Percentiles rank a stretch among this genome's conserved stretches.
phyloP scores from a whole-genome alignment of 1,284 basidiomycete genomes.

The Agaricales sp. region DNA sequence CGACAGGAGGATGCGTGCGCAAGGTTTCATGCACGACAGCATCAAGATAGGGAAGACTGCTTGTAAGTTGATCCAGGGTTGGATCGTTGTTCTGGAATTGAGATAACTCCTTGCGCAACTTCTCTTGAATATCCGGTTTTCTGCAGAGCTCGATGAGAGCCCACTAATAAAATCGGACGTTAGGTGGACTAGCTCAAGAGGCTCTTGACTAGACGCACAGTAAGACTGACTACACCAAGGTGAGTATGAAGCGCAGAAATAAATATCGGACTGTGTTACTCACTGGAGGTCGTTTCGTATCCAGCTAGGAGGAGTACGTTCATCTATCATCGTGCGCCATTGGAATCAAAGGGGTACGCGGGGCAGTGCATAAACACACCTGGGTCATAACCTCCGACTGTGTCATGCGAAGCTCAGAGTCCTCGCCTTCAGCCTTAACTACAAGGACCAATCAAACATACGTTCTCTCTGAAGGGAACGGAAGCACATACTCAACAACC shows the following conservation, averaged over 20 bases:
- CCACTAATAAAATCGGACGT: too few relatives aligned
- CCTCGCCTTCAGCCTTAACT: conserved; percentile 43
- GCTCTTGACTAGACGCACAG: conserved; percentile 10
- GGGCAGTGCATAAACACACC: conserved; percentile 11
- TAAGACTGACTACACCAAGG: conserved; percentile 15
- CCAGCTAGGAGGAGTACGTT: conserved; percentile 28
- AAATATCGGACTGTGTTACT: too few relatives aligned
- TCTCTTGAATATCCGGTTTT: conserved; percentile 15
- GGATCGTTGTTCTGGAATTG: conserved; percentile 13
- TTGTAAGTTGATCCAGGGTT: conserved; percentile 36
- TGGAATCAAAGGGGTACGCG: not conserved
- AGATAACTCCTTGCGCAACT: conserved; percentile 18
- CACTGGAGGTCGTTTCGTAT: conserved; percentile 32
- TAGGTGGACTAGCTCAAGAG: too few relatives aligned
- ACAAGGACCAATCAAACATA: conserved; percentile 2
- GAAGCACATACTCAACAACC: conserved; percentile 32
- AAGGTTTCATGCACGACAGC: conserved; percentile 42
- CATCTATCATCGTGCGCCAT: too few relatives aligned
- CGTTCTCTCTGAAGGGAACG: not conserved
- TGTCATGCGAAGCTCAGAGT: conserved; percentile 36
- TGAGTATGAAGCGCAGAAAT: not conserved
- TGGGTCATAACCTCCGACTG: conserved; percentile 62
- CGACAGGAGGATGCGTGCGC: conserved; percentile 30
- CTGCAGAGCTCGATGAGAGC: conserved; percentile 19
- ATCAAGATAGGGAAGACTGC: conserved; percentile 42